Evolutionary conservation across 129 eudicot genomes (phyloP), one percentile per base, ranked within the genome.

Genomic region (Lactuca sativa): DNA sequence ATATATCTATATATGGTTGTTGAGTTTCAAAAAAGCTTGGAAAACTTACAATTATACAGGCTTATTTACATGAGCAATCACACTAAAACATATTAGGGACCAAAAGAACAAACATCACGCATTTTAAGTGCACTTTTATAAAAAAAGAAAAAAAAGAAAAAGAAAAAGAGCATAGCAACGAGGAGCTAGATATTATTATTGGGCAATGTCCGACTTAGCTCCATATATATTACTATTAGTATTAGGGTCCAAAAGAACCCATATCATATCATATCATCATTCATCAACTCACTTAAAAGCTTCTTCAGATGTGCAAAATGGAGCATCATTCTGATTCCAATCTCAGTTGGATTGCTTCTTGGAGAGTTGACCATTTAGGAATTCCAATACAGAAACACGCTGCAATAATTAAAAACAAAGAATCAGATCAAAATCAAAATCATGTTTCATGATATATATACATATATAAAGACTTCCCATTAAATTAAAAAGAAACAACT

Each of bases 341-440:
- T 73, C 52, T 80, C 80, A 67, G 58, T 66, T 76, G 6, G 86
- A 47, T 74, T 74, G 71, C 47, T 83, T 74, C 75, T 80, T 84
- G 48, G 79, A 66, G 70, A 87, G 82, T 69, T 95, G 97, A 66
- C 58, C 70, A 51, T 86, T 85, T 56, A 95, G 85, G 70, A 90
- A 95, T 75, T 90, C 97, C 21, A 95, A 90, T 63, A 95, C 92
- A 15, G 97, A 90, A 38, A 77, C 76, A 4, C 96, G 89, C 99
- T 90, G 96, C 83, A 87, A 36, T 51, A 25, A 25, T 72, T 55
- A 43, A 72, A 72, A 74, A 14, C 3, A 51, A 51, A 2, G n/a
- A 53, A 53, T 4, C 3, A 8, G 14, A 12, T 11, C 49, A 43
- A 43, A 43, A 8, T 43, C 13, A 51, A 15, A 12, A 13, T 12